These are phyloP conservation scores for Epichloe bromicola DNA, from an alignment of 2,329 filamentous ascomycete species.

Conservation along the genomic window DNA sequence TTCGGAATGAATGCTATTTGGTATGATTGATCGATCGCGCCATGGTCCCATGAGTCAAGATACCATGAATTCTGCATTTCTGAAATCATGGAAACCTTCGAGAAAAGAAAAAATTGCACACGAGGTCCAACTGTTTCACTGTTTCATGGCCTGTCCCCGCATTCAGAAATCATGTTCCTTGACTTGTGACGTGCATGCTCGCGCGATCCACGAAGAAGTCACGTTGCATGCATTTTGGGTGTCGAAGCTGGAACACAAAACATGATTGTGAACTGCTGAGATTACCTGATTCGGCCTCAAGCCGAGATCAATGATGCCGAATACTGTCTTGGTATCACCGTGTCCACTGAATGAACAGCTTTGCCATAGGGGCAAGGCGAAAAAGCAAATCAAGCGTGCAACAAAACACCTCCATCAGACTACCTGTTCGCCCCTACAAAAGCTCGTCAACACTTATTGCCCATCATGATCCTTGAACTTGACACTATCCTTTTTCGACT, in stretches of 20 bases:
- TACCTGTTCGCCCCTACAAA: neutral
- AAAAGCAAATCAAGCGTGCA: neutral
- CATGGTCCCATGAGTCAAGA: neutral
- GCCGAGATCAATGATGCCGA: neutral
- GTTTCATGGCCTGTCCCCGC: too few species aligned
- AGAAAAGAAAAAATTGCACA: too few species aligned
- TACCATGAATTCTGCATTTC: too few species aligned
- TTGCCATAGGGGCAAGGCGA: neutral
- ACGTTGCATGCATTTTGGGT: neutral
- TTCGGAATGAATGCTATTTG: conserved; percentile 97
- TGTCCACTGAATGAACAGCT: neutral
- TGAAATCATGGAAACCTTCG: too few species aligned
- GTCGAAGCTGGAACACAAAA: neutral
- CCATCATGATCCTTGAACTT: neutral
- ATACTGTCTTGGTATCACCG: neutral
- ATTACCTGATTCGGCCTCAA: neutral
- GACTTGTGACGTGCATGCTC: too few species aligned
- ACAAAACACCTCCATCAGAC: neutral
- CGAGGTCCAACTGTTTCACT: too few species aligned
- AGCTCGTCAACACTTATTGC: neutral
- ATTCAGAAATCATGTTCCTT: too few species aligned
- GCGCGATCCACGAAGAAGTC: too few species aligned
- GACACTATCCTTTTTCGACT: conserved; percentile 3
- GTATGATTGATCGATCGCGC: conserved; percentile 17
- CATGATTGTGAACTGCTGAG: neutral